Evolutionary conservation across 164 flowering plant species (phyloP).

Genomic region (Magnolia kwangsiensis): DNA sequence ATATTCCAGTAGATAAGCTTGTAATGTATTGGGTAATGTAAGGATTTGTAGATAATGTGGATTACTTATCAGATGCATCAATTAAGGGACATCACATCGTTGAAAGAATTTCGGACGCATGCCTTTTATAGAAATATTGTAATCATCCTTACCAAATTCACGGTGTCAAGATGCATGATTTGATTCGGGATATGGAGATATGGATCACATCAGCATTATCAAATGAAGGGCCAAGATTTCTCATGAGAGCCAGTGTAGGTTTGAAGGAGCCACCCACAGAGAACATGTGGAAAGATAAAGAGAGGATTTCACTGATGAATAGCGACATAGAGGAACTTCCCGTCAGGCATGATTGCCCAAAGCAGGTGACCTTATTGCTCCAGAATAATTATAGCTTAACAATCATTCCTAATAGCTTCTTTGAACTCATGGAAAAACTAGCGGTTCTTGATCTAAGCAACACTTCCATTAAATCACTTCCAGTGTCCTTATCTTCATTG

Average conservation of each 20-base stretch:
- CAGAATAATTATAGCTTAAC: not conserved
- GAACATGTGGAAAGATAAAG: not conserved
- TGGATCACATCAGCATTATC: conserved; percentile 2
- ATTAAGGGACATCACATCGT: not conserved
- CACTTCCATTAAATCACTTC: not conserved
- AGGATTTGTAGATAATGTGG: not conserved
- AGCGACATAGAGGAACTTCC: not conserved
- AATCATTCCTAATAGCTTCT: not conserved
- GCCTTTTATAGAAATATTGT: conserved; percentile 1
- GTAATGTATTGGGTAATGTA: conserved; percentile 3
- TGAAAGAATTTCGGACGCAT: conserved; percentile 2
- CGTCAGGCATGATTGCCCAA: not conserved
- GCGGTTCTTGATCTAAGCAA: conserved; percentile 2
- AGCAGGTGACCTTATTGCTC: not conserved
- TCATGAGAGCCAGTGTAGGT: not conserved
- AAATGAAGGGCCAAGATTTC: not conserved
- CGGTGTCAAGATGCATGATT: conserved; percentile 4
- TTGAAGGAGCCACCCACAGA: not conserved
- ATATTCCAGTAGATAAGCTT: not conserved
- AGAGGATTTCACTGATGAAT: not conserved
- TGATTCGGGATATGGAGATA: conserved; percentile 1
- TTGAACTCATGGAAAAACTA: conserved; percentile 1
- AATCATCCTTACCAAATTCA: too few species aligned
- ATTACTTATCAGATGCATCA: not conserved
- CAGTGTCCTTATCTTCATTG: not conserved